A percentile compares a stretch with the other conserved stretches of the same genome.
These are phyloP conservation scores for Penicillium goetzii DNA, from an alignment of 495 filamentous ascomycete species.

Conservation along the genomic window DNA sequence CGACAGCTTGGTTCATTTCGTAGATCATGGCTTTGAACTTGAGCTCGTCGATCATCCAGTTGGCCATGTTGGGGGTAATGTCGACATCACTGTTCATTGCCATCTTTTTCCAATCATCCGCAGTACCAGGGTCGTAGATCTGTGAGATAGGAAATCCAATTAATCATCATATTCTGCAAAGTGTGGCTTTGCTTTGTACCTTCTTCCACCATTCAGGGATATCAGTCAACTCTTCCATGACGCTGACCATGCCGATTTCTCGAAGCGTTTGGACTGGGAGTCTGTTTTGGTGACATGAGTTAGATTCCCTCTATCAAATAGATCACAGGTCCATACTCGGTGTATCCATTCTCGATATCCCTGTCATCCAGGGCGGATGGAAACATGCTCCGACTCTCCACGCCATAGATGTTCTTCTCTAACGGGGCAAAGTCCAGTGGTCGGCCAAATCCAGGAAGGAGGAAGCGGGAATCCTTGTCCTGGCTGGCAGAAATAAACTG, in stretches of 20 bases:
- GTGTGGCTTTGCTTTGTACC: slow-evolving; percentile 28
- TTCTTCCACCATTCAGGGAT: slow-evolving; percentile 57
- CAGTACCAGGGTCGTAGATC: slow-evolving; percentile 46
- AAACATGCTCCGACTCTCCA: slow-evolving; percentile 35
- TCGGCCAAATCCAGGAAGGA: slow-evolving; percentile 48
- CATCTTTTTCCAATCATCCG: slow-evolving; percentile 45
- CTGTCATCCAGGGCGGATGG: slow-evolving; percentile 37
- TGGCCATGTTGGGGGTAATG: slow-evolving; percentile 52
- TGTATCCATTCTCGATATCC: slow-evolving; percentile 40
- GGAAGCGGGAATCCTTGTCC: slow-evolving; percentile 23
- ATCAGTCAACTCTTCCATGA: slow-evolving; percentile 50
- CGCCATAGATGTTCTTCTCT: slow-evolving; percentile 37
- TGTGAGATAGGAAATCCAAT: slow-evolving; percentile 8
- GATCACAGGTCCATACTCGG: slow-evolving; percentile 27
- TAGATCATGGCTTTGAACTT: slow-evolving; percentile 50
- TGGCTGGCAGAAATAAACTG: slow-evolving; percentile 7
- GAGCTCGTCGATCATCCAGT: slow-evolving; percentile 57
- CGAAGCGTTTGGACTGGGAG: slow-evolving; percentile 44
- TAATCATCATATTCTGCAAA: background rate
- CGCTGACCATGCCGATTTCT: slow-evolving; percentile 40
- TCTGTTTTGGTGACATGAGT: slow-evolving; percentile 18
- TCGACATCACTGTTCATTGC: slow-evolving; percentile 32
- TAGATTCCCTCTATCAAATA: background rate
- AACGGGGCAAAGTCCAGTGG: slow-evolving; percentile 41
- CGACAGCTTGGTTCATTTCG: slow-evolving; percentile 35